These are phyloP conservation scores for Calocera cornea DNA, from an alignment of 768 basidiomycete species.

Conservation along the genomic window DNA sequence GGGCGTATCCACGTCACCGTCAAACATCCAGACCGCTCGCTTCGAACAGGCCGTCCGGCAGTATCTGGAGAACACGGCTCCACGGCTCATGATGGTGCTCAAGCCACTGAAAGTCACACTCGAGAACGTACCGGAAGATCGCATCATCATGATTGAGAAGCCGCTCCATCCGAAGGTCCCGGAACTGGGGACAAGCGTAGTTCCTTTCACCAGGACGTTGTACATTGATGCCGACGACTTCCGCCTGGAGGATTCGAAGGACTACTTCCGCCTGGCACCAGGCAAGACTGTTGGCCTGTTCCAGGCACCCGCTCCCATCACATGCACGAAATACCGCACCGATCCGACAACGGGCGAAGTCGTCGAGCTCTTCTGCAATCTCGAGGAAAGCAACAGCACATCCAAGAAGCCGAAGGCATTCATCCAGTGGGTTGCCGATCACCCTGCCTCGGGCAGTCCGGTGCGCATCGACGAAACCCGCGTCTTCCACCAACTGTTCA, in stretches of 20 bases:
- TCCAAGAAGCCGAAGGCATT: constrained; percentile 73
- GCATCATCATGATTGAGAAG: constrained; percentile 70
- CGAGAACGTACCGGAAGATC: constrained; percentile 81
- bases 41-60: constrained; percentile 83
- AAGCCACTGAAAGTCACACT: constrained; percentile 82
- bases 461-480: constrained; percentile 79
- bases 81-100: constrained; percentile 82
- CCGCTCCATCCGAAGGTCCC: constrained; percentile 89
- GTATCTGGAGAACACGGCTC: constrained; percentile 77
- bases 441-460: constrained; percentile 61
- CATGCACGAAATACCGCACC: constrained; percentile 76
- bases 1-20: constrained; percentile 77
- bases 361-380: constrained; percentile 58
- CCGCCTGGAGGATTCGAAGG: constrained; percentile 74
- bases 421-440: constrained; percentile 95
- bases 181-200: constrained; percentile 61
- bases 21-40: constrained; percentile 73
- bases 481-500: constrained; percentile 87
- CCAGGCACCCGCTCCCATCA: constrained; percentile 82
- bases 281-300: constrained; percentile 96
- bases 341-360: constrained; percentile 62
- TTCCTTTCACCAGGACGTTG: constrained; percentile 77
- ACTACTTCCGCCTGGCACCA: constrained; percentile 95
- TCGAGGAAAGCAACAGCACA: constrained; percentile 46
- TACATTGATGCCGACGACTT: constrained; percentile 94